Evolutionary conservation across 2,329 filamentous ascomycete genomes (phyloP), one percentile per base, ranked within the genome.

Genomic region (Aspergillus alliaceus): DNA sequence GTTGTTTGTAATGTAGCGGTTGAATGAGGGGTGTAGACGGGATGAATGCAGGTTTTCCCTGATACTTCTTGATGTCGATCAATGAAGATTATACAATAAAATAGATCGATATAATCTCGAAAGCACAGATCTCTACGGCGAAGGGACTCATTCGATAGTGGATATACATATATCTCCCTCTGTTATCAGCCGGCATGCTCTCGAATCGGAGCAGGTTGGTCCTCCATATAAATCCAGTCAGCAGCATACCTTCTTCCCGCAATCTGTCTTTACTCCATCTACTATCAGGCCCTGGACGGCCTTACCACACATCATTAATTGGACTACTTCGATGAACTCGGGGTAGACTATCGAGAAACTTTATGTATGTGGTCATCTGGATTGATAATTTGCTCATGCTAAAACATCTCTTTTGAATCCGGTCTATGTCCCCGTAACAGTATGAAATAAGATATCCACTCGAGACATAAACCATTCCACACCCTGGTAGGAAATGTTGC

Each of bases 1-100:
- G 63, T 69, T 74, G 54, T 79, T 78, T n/a, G n/a, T n/a, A n/a
- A 51, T 77, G 68, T 15, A 74, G 68, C n/a, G 75, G 75, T 48
- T 77, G 73, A 6, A 53, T 24, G 35, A 69, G 56, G 7, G 58
- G 51, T n/a, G 62, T 20, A 65, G 64, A 42, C 58, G 64, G 27
- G 70, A 64, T 9, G 62, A 58, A 53, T 70, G 67, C 48, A 75
- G 60, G 35, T 63, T 59, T 40, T n/a, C n/a, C n/a, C n/a, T n/a
- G n/a, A n/a, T n/a, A n/a, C n/a, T n/a, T n/a, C n/a, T n/a, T n/a
- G n/a, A n/a, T n/a, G n/a, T n/a, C n/a, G n/a, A n/a, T n/a, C n/a
- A n/a, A n/a, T n/a, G n/a, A n/a, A n/a, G n/a, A n/a, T n/a, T n/a
- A n/a, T n/a, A n/a, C n/a, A n/a, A n/a, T n/a, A n/a, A n/a, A n/a